These are phyloP conservation scores for Boletus subcaerulescens DNA, from an alignment of 768 basidiomycete genomes.

Conservation along the genomic window DNA sequence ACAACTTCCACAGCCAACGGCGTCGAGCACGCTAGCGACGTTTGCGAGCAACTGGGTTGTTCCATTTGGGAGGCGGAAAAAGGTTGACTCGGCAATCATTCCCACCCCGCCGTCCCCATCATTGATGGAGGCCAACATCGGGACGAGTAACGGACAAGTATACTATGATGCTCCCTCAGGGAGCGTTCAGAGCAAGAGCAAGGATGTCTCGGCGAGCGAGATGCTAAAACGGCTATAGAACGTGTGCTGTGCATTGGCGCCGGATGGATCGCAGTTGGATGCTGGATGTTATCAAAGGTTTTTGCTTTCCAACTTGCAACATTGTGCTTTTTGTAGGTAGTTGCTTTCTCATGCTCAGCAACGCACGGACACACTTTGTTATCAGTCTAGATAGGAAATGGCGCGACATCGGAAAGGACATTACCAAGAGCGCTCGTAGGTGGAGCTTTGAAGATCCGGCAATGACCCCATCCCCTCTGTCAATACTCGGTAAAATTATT, in stretches of 20 bases:
- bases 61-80: slow-evolving; percentile 57
- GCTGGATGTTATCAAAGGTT: background rate
- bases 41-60: slow-evolving; percentile 66
- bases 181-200: background rate
- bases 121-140: slow-evolving; percentile 15
- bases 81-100: slow-evolving; percentile 9
- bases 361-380: background rate
- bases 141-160: slow-evolving; percentile 20
- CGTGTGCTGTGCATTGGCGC: background rate
- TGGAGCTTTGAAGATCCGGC: too few relatives aligned
- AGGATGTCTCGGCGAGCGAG: slow-evolving; percentile 39
- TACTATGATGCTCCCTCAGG: slow-evolving; percentile 18
- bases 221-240: slow-evolving; percentile 30
- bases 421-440: too few relatives aligned
- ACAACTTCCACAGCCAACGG: slow-evolving; percentile 34
- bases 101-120: slow-evolving; percentile 1
- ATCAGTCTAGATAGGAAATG: background rate
- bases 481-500: too few relatives aligned
- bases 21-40: slow-evolving; percentile 52
- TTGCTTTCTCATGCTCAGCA: background rate
- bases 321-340: background rate
- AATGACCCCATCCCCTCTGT: too few relatives aligned
- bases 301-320: background rate
- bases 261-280: background rate
- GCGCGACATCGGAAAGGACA: too few relatives aligned